Percentiles rank a stretch among this genome's conserved stretches.
phyloP scores from a whole-genome alignment of 129 eudicot species.

The Centella asiatica region DNA sequence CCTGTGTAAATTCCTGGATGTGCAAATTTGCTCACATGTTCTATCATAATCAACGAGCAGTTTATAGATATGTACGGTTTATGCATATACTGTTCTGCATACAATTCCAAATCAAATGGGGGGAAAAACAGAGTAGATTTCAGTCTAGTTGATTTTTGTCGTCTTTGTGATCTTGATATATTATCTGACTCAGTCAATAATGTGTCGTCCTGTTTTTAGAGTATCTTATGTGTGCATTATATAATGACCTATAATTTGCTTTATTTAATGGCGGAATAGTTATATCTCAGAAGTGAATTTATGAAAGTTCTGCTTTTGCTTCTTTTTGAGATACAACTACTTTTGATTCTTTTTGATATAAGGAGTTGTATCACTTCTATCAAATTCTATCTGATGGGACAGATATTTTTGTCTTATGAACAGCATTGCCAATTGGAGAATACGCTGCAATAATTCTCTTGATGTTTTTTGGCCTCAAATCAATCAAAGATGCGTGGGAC shows the following conservation, averaged over 20 bases:
- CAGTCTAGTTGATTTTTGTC: not conserved
- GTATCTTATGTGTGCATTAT: too few relatives aligned
- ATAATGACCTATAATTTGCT: not conserved
- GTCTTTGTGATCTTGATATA: not conserved
- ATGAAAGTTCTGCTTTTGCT: not conserved
- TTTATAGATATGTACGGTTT: not conserved
- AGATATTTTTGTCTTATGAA: conserved; percentile 1
- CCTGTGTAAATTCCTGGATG: conserved; percentile 1
- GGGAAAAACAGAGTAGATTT: not conserved
- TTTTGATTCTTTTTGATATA: not conserved
- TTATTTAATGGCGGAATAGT: not conserved
- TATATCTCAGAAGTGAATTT: not conserved
- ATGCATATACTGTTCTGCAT: too few relatives aligned
- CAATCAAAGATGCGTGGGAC: conserved; percentile 98
- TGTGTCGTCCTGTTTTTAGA: too few relatives aligned
- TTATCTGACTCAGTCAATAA: too few relatives aligned
- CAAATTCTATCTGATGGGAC: not conserved
- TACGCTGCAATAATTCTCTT: conserved; percentile 87
- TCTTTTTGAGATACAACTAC: not conserved
- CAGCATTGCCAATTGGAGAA: conserved; percentile 98
- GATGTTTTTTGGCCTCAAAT: conserved; percentile 87
- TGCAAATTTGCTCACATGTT: not conserved
- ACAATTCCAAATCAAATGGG: too few relatives aligned
- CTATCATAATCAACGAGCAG: not conserved
- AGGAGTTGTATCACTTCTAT: not conserved